Conservation (phyloP, 148 eudicot genomes). For the Cornus controversa region DNA sequence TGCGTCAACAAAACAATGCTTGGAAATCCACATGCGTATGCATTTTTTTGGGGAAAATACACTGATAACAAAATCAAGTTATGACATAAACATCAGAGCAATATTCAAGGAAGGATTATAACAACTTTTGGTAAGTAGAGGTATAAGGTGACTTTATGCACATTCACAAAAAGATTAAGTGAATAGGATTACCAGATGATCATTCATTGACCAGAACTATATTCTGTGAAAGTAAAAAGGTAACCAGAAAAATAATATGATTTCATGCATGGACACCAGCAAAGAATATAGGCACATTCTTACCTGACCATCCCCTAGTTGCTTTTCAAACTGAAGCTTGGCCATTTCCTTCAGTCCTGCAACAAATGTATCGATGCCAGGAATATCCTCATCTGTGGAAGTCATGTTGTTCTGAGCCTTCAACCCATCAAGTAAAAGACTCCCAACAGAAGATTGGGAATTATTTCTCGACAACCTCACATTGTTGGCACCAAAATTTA, state of each 20-base stretch:
- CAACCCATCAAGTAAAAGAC: conserved; percentile 47
- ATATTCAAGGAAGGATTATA: no score
- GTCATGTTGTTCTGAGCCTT: conserved; percentile 38
- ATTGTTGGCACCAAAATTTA: conserved; percentile 43
- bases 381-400: conserved; percentile 59
- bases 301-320: conserved; percentile 53
- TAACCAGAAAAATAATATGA: background rate
- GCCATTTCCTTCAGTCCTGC: conserved; percentile 86
- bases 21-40: background rate
- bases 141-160: background rate
- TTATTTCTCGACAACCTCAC: conserved; percentile 58
- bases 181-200: no score
- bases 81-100: no score
- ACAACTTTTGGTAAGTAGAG: no score
- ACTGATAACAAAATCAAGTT: no score
- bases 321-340: conserved; percentile 68
- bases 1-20: background rate
- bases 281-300: conserved; percentile 15
- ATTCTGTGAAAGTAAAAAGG: background rate
- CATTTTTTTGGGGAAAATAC: no score
- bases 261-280: background rate
- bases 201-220: background rate
- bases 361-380: conserved; percentile 71
- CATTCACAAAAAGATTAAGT: background rate
- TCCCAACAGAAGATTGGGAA: conserved; percentile 68